phyloP scores from a whole-genome alignment of 2,329 filamentous ascomycete genomes.

The Blastomyces emzantsi region DNA sequence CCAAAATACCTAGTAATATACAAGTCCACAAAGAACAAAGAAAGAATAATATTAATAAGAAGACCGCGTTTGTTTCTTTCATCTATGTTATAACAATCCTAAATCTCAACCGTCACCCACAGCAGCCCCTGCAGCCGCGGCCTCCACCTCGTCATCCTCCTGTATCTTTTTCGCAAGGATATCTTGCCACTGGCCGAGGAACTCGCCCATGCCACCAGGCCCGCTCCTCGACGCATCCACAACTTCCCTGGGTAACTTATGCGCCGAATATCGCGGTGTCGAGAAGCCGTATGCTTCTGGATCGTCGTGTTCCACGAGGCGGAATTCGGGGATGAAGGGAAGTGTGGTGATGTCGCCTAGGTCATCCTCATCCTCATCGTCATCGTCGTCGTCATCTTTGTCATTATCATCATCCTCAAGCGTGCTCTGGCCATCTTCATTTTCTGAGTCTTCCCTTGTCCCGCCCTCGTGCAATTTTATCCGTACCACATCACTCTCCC shows the following conservation, averaged over 20 bases:
- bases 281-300: conserved; percentile 81
- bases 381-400: conserved; percentile 20
- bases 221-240: conserved; percentile 60
- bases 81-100: not conserved
- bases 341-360: conserved; percentile 47
- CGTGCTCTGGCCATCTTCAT: conserved; percentile 15
- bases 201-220: conserved; percentile 70
- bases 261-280: conserved; percentile 81
- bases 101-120: not conserved
- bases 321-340: conserved; percentile 62
- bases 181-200: conserved; percentile 65
- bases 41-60: not conserved
- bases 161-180: conserved; percentile 39
- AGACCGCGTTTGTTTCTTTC: not conserved
- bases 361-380: conserved; percentile 30
- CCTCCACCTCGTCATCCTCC: conserved; percentile 28
- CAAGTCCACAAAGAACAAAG: not conserved
- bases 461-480: conserved; percentile 2
- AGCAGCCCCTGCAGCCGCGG: not conserved
- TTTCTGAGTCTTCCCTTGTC: conserved; percentile 18
- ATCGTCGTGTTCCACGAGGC: conserved; percentile 73
- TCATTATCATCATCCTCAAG: conserved; percentile 12
- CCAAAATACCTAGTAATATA: not conserved
- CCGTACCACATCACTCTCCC: not conserved
- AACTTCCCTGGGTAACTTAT: conserved; percentile 90